Percentiles rank a stretch among this genome's conserved stretches.
These are phyloP conservation scores for Neurospora sp. DNA, from an alignment of 495 filamentous ascomycete genomes.

Conservation along the genomic window DNA sequence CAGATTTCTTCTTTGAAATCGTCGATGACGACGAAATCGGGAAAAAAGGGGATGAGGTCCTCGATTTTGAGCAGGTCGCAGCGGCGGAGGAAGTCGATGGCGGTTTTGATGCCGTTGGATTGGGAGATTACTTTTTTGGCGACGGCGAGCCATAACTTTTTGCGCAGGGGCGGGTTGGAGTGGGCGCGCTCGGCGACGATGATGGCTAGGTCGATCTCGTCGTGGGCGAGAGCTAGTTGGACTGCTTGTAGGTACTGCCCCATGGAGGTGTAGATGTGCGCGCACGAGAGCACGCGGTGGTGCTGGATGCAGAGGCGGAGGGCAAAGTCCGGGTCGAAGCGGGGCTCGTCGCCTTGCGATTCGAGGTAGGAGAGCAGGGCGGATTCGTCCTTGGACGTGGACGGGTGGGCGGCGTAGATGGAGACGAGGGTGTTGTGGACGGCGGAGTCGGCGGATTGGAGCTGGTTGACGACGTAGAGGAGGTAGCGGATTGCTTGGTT, in stretches of 20 bases:
- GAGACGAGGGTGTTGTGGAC: constrained; percentile 96
- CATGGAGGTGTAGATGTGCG: constrained; percentile 95
- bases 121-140: constrained; percentile 85
- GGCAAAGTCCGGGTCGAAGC: constrained; percentile 95
- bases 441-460: constrained; percentile 73
- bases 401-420: constrained; percentile 82
- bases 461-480: constrained; percentile 83
- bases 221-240: constrained; percentile 77
- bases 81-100: constrained; percentile 85
- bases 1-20: constrained; percentile 99
- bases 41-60: constrained; percentile 96
- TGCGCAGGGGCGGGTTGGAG: constrained; percentile 67
- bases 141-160: constrained; percentile 89
- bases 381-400: constrained; percentile 66
- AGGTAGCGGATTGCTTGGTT: constrained; percentile 96
- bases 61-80: constrained; percentile 91
- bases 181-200: constrained; percentile 82
- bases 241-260: constrained; percentile 87
- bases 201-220: constrained; percentile 80
- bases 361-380: constrained; percentile 82
- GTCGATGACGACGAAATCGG: constrained; percentile 97
- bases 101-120: constrained; percentile 74
- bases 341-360: constrained; percentile 53
- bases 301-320: constrained; percentile 91
- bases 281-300: constrained; percentile 80